phyloP scores from a whole-genome alignment of 176 grass and related monocot genomes.

The Oryza glumipatula region DNA sequence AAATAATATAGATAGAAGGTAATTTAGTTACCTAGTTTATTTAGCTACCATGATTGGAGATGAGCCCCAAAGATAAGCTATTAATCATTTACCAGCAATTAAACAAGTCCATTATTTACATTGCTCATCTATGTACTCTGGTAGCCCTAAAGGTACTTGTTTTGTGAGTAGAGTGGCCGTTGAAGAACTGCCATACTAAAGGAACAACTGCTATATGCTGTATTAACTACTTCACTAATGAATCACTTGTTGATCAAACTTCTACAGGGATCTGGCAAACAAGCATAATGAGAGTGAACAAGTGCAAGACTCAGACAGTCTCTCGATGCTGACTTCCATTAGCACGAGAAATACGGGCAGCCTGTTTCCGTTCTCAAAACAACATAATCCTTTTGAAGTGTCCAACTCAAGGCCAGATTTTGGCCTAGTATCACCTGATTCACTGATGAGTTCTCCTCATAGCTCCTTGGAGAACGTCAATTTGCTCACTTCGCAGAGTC shows the following conservation, averaged over 20 bases:
- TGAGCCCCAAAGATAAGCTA: background rate
- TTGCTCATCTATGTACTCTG: background rate
- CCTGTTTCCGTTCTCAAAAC: slow-evolving; percentile 66
- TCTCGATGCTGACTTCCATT: slow-evolving; percentile 63
- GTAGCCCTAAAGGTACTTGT: background rate
- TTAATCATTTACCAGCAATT: background rate
- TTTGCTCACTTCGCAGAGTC: slow-evolving; percentile 42
- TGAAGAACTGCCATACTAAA: background rate
- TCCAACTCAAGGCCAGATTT: slow-evolving; percentile 52
- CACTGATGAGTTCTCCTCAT: slow-evolving; percentile 58
- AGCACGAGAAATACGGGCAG: slow-evolving; percentile 32
- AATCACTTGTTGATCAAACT: background rate
- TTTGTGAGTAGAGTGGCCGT: background rate
- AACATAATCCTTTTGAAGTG: slow-evolving; percentile 70
- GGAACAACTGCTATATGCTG: background rate
- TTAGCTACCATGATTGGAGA: background rate
- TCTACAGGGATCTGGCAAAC: slow-evolving; percentile 53
- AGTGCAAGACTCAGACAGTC: slow-evolving; percentile 50
- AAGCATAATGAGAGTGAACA: slow-evolving; percentile 57
- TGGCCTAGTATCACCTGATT: slow-evolving; percentile 57
- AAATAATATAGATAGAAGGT: background rate
- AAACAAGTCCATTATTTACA: background rate
- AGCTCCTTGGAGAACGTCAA: slow-evolving; percentile 62
- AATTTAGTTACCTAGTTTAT: background rate
- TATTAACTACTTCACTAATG: slow-evolving; percentile 25